These are phyloP conservation scores for Anthostomella pinea DNA, from an alignment of 2,329 filamentous ascomycete genomes.

Conservation along the genomic window DNA sequence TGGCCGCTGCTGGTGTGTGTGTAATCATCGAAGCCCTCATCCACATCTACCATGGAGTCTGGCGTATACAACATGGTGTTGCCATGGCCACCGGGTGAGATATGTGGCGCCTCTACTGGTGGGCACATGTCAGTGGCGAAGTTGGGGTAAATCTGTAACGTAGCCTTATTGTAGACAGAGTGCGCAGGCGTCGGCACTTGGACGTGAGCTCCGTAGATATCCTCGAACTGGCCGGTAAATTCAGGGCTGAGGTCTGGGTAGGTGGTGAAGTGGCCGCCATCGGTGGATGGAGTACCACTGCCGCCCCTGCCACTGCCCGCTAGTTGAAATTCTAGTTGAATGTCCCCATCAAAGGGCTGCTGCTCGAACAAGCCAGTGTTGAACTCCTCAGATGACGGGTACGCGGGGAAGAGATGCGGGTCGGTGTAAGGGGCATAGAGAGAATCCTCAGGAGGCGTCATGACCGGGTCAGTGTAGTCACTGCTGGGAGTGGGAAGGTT, in stretches of 20 bases:
- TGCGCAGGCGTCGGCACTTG: slow-evolving; percentile 53
- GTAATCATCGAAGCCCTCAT: slow-evolving; percentile 63
- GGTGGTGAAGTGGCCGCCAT: slow-evolving; percentile 49
- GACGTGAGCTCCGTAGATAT: slow-evolving; percentile 58
- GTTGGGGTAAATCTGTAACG: slow-evolving; percentile 41
- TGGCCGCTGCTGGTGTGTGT: slow-evolving; percentile 37
- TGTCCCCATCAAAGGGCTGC: slow-evolving; percentile 38
- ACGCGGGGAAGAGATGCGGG: slow-evolving; percentile 49
- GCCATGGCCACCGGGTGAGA: slow-evolving; percentile 67
- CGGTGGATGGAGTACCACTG: slow-evolving; percentile 48
- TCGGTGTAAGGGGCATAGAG: slow-evolving; percentile 33
- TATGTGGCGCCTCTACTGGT: slow-evolving; percentile 47
- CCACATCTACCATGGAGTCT: slow-evolving; percentile 56
- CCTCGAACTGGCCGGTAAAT: slow-evolving; percentile 60
- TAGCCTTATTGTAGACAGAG: slow-evolving; percentile 43
- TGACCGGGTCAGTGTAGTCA: slow-evolving; percentile 50
- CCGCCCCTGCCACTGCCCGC: too few species aligned
- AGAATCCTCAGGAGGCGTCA: slow-evolving; percentile 56
- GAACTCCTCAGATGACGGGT: slow-evolving; percentile 48
- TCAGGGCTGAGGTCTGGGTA: slow-evolving; percentile 60
- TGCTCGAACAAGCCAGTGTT: slow-evolving; percentile 37
- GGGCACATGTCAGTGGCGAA: slow-evolving; percentile 39
- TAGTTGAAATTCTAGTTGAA: slow-evolving; percentile 41
- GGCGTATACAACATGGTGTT: slow-evolving; percentile 69
- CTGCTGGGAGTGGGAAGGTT: slow-evolving; percentile 62